A percentile compares a stretch with the other conserved stretches of the same genome.
Conservation (phyloP, 306 rosid genomes). For the Alnus rubra region DNA sequence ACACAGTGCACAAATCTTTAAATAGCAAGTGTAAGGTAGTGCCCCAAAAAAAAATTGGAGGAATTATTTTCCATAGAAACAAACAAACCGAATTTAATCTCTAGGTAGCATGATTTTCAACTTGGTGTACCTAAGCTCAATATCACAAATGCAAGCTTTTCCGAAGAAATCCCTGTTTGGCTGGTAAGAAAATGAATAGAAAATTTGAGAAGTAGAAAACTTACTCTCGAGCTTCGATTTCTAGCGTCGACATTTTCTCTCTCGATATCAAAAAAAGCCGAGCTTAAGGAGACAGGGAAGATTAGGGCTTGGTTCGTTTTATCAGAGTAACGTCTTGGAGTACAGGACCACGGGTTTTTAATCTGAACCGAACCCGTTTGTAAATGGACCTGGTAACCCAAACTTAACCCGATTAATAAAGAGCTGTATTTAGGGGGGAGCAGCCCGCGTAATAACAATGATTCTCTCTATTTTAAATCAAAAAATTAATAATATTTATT, state of each 20-base stretch:
- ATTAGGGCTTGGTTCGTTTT: conserved; percentile 27
- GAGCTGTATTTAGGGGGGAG: no score
- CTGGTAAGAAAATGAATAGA: neutral
- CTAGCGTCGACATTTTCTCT: conserved; percentile 75
- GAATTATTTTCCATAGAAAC: neutral
- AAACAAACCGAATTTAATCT: neutral
- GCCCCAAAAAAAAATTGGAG: neutral
- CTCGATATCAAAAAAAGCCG: neutral
- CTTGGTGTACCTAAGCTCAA: neutral
- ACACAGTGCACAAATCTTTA: neutral
- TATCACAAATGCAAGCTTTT: neutral
- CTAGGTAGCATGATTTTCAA: neutral
- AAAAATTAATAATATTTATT: no score
- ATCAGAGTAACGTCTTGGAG: neutral
- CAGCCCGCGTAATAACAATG: no score
- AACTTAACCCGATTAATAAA: neutral
- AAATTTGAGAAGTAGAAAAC: conserved; percentile 12
- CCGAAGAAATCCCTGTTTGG: neutral
- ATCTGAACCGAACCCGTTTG: neutral
- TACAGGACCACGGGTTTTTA: neutral
- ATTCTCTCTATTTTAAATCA: no score
- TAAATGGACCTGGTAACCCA: neutral
- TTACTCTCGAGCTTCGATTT: conserved; percentile 98
- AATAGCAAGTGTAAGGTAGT: neutral
- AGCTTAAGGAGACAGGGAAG: neutral